Evolutionary conservation across 2,329 filamentous ascomycete species (phyloP).

Genomic region (Macroventuria anomochaeta): DNA sequence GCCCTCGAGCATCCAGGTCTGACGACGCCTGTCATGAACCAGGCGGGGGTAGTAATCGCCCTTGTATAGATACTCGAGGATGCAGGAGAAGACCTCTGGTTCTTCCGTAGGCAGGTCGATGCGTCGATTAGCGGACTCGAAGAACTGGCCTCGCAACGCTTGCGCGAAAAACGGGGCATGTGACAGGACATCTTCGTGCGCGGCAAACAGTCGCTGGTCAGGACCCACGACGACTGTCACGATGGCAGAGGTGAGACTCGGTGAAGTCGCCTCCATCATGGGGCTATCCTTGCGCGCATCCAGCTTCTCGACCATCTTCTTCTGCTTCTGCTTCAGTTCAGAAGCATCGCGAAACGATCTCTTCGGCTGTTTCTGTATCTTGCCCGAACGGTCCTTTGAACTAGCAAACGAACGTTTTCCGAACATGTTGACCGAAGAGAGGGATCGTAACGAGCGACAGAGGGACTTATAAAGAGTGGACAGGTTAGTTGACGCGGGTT

Average conservation of each 20-base stretch:
- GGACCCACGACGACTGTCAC: constrained; percentile 83
- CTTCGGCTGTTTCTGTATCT: constrained; percentile 79
- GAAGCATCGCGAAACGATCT: constrained; percentile 78
- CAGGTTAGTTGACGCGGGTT: constrained; percentile 59
- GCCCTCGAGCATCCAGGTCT: constrained; percentile 90
- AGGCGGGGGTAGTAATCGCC: constrained; percentile 93
- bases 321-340: constrained; percentile 74
- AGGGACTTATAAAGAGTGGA: constrained; percentile 58
- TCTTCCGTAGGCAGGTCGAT: constrained; percentile 80
- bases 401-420: constrained; percentile 79
- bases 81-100: constrained; percentile 88
- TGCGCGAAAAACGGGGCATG: constrained; percentile 84
- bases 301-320: constrained; percentile 73
- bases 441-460: constrained; percentile 48
- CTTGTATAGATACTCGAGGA: constrained; percentile 97
- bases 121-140: constrained; percentile 74
- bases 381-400: constrained; percentile 85
- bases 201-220: constrained; percentile 90
- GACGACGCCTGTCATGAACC: constrained; percentile 82
- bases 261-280: constrained; percentile 57
- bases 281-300: constrained; percentile 66
- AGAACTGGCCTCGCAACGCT: constrained; percentile 73
- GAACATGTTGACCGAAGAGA: constrained; percentile 73
- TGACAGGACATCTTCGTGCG: constrained; percentile 89
- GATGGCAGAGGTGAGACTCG: constrained; percentile 71